Percentiles rank a stretch among this genome's conserved stretches.
Evolutionary conservation across 192 early-diverging fungal genomes (phyloP).

Genomic region (Phlyctochytrium arcticum): DNA sequence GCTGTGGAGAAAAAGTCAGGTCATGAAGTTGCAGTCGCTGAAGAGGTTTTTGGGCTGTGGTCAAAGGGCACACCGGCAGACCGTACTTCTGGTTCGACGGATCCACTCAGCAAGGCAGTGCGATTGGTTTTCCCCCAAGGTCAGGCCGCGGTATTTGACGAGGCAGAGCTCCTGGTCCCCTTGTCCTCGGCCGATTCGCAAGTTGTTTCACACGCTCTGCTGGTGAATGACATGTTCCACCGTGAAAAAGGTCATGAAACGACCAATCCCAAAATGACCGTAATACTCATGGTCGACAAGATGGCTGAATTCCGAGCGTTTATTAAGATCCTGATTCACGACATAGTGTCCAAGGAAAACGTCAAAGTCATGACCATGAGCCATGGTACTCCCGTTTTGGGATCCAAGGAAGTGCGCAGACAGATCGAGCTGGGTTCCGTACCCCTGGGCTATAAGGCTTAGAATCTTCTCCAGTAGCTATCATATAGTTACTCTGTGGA

Average conservation of each 20-base stretch:
- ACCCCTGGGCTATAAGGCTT: too few relatives aligned
- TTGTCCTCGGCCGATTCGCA: neutral
- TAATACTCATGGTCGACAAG: neutral
- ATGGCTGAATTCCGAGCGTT: neutral
- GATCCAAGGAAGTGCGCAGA: neutral
- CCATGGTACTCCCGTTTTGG: neutral
- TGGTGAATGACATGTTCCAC: neutral
- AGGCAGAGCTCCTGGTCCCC: neutral
- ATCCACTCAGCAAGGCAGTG: neutral
- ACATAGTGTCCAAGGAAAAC: neutral
- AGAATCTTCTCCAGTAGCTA: too few relatives aligned
- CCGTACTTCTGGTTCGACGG: neutral
- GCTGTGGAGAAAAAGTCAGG: neutral
- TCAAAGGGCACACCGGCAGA: neutral
- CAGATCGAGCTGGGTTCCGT: too few relatives aligned
- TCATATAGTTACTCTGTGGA: too few relatives aligned
- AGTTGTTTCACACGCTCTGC: neutral
- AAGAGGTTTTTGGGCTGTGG: neutral
- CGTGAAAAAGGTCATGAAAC: neutral
- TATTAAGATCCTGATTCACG: neutral
- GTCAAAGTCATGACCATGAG: neutral
- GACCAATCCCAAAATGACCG: neutral
- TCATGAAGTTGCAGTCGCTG: neutral
- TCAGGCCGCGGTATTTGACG: neutral
- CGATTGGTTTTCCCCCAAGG: conserved; percentile 1